These are phyloP conservation scores for Yarrowia alimentaria DNA, from an alignment of 805 yeast genomes.

Conservation along the genomic window DNA sequence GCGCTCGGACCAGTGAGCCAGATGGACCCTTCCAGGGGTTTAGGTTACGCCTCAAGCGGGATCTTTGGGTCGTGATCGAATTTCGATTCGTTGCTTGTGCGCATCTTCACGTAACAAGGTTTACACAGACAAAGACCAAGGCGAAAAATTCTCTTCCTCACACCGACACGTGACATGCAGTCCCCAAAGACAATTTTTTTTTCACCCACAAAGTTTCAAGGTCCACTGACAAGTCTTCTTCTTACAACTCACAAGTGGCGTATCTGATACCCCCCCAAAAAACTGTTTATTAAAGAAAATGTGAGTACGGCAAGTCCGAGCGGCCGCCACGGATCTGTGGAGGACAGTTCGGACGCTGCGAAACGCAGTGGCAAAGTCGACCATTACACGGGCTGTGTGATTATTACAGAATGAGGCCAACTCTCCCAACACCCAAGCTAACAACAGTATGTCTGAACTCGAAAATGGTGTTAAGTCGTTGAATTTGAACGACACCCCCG, in stretches of 20 bases:
- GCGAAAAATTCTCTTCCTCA: slow-evolving; percentile 12
- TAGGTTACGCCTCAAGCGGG: too few relatives aligned
- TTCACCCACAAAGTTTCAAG: slow-evolving; percentile 27
- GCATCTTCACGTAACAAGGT: not conserved
- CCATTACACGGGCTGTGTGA: too few relatives aligned
- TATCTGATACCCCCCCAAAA: slow-evolving; percentile 27
- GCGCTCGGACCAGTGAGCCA: too few relatives aligned
- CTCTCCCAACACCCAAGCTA: not conserved
- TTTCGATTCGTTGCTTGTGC: not conserved
- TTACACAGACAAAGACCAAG: slow-evolving; percentile 8
- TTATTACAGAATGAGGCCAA: too few relatives aligned
- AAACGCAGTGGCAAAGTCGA: too few relatives aligned
- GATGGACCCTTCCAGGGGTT: too few relatives aligned
- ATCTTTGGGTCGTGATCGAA: too few relatives aligned
- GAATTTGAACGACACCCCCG: slow-evolving; percentile 27
- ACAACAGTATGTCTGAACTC: slow-evolving; percentile 28
- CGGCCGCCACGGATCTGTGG: too few relatives aligned
- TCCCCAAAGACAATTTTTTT: slow-evolving; percentile 23
- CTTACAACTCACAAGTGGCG: slow-evolving; percentile 28
- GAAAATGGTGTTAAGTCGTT: slow-evolving; percentile 27
- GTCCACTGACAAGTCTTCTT: slow-evolving; percentile 25
- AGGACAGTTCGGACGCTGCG: too few relatives aligned
- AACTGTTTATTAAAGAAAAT: slow-evolving; percentile 12
- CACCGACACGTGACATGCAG: slow-evolving; percentile 27
- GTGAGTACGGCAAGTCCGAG: slow-evolving; percentile 1